Evolutionary conservation across 2,329 filamentous ascomycete species (phyloP).

Genomic region (Alternaria sp.): DNA sequence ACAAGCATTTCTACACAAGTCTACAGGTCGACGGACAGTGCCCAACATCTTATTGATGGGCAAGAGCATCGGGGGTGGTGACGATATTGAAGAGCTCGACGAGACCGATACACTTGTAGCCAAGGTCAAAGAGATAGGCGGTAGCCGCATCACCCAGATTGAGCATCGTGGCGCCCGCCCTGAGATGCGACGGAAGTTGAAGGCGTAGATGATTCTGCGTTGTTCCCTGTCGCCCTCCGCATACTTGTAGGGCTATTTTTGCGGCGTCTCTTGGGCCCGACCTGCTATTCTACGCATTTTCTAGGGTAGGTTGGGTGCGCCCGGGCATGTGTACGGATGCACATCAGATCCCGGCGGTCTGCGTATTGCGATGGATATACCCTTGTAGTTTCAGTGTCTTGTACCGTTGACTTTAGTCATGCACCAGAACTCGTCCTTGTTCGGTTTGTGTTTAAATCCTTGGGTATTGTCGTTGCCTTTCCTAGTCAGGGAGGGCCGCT

Average conservation of each 20-base stretch:
- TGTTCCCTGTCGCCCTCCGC: constrained; percentile 5
- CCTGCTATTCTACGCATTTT: constrained; percentile 1
- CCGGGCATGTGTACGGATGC: constrained; percentile 13
- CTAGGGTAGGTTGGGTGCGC: constrained; percentile 21
- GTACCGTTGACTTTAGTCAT: neutral
- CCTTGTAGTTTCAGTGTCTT: constrained; percentile 23
- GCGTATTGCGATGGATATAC: constrained; percentile 27
- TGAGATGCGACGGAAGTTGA: constrained; percentile 21
- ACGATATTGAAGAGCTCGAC: constrained; percentile 78
- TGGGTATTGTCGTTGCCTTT: neutral
- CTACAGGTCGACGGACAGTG: constrained; percentile 84
- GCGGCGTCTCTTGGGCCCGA: constrained; percentile 1
- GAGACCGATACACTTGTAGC: constrained; percentile 70
- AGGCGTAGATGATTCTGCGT: constrained; percentile 5
- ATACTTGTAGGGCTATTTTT: constrained; percentile 3
- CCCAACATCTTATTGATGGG: constrained; percentile 92
- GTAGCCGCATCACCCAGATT: constrained; percentile 65
- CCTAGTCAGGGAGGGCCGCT: neutral
- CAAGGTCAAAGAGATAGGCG: constrained; percentile 77
- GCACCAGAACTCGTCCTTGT: neutral
- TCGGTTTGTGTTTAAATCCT: neutral
- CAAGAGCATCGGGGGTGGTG: constrained; percentile 86
- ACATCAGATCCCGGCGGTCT: constrained; percentile 9
- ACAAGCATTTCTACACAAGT: constrained; percentile 74
- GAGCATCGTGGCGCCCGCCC: constrained; percentile 27